phyloP scores from a whole-genome alignment of 2,329 filamentous ascomycete species.

The Diaporthe caulivora region DNA sequence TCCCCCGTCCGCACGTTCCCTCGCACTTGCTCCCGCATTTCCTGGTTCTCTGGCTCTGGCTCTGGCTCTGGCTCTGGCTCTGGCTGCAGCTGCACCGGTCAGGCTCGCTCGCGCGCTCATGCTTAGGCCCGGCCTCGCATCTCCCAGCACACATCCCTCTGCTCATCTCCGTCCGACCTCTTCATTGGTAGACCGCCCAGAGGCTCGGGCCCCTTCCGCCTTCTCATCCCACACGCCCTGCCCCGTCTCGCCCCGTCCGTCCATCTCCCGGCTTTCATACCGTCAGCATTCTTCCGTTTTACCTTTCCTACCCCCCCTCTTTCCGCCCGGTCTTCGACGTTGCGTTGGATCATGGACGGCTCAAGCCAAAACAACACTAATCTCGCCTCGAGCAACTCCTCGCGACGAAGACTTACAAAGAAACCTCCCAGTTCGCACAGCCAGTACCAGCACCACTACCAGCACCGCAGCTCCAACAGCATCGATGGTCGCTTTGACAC shows the following conservation, averaged over 20 bases:
- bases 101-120: constrained; percentile 23
- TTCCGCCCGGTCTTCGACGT: constrained; percentile 33
- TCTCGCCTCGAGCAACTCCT: constrained; percentile 60
- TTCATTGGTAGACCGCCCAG: constrained; percentile 33
- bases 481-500: constrained; percentile 68
- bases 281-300: constrained; percentile 40
- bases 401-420: constrained; percentile 74
- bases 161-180: constrained; percentile 27
- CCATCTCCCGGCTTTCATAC: constrained; percentile 37
- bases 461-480: constrained; percentile 62
- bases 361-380: constrained; percentile 51
- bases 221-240: constrained; percentile 34
- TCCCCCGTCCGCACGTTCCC: constrained; percentile 24
- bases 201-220: constrained; percentile 37
- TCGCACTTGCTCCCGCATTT: constrained; percentile 25
- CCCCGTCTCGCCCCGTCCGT: constrained; percentile 33
- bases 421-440: constrained; percentile 65
- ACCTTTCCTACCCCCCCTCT: constrained; percentile 31
- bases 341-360: constrained; percentile 59
- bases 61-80: constrained; percentile 15
- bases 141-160: constrained; percentile 25
- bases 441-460: constrained; percentile 55
- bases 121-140: constrained; percentile 18
- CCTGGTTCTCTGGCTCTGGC: constrained; percentile 23
- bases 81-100: constrained; percentile 27